Base-by-base conservation (phyloP, 2,329 filamentous ascomycete species). In the Fusarium longipes region DNA sequence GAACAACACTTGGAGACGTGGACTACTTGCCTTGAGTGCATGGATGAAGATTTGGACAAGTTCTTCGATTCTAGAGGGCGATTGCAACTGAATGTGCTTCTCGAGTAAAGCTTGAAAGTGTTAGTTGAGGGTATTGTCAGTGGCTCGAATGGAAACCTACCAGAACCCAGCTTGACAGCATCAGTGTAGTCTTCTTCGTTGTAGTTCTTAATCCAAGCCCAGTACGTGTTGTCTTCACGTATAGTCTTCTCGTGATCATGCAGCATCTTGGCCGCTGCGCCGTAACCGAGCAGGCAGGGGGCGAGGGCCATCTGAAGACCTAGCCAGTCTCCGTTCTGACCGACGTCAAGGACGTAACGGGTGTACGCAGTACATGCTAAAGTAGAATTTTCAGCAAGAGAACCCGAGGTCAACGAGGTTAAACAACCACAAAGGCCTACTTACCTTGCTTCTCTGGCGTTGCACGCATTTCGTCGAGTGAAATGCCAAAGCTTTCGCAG, bases 141-240 rank as follows among this genome's bases (percentile, higher is more conserved):
- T 17, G 30, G 35, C 25, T 24, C 9, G n/a, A 8, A 24, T 8
- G 1, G 24, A 29, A 12, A 53, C 85, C 78, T 80, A 93, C 91
- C 88, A 54, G 85, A 87, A 22, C 92, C 93, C 5, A 87, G 83
- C 66, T 82, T 82, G 53, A 96, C 91, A 8, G 92, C 92, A 64
- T 89, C 83, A 1, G 83, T 80, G 70, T 97, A 97, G 75, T 96
- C 92, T 1, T 92, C 89, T 3, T 89, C 91, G 17, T 91, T 87
- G 75, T 97, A 98, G 74, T 93, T 96, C 75, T 94, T 84, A 68
- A 98, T 93, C 95, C 95, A 98, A 43, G 89, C 86, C 90, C 91
- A 96, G 80, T 97, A 98, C 18, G 80, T 83, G 76, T 95, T 96
- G 0, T 82, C 87, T 14, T 90, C 83, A 36, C 84, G 83, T 63